phyloP scores from a whole-genome alignment of 129 eudicot species.

The Oenanthe sinensis region DNA sequence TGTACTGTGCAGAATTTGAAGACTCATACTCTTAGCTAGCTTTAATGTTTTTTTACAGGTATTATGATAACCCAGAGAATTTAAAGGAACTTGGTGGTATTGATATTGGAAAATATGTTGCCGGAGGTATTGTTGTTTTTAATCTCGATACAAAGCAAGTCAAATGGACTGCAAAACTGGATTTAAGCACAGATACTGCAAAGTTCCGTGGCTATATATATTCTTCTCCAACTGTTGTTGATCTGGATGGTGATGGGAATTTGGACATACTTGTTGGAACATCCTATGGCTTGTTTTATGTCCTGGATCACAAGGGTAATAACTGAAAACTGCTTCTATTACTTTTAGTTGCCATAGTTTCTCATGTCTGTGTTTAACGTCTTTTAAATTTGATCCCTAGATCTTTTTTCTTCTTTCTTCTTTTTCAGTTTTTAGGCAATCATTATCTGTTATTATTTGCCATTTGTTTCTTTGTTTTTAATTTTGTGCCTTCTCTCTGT shows the following conservation, averaged over 20 bases:
- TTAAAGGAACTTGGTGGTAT: conserved; percentile 88
- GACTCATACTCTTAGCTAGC: background rate
- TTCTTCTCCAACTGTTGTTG: conserved; percentile 89
- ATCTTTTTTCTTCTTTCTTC: too few relatives aligned
- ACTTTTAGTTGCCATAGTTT: background rate
- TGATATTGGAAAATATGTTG: conserved; percentile 91
- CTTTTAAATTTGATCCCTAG: background rate
- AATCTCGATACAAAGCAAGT: conserved; percentile 96
- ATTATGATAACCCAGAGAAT: conserved; percentile 92
- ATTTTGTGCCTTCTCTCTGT: background rate
- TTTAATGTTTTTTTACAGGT: conserved; percentile 39
- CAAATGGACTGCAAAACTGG: conserved; percentile 74
- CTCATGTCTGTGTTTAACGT: conserved; percentile 1
- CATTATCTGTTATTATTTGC: background rate
- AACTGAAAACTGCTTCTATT: background rate
- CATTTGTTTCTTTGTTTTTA: background rate
- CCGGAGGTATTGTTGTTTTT: conserved; percentile 94
- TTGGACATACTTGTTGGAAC: conserved; percentile 96
- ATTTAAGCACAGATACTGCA: conserved; percentile 71
- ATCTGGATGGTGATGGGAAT: conserved; percentile 94
- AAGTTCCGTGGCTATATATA: conserved; percentile 85
- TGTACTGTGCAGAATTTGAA: background rate
- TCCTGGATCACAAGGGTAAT: conserved; percentile 87
- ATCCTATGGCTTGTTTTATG: conserved; percentile 88
- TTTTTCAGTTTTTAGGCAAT: background rate